Conservation (phyloP, 2,329 filamentous ascomycete species). For the Colletotrichum tofieldiae region DNA sequence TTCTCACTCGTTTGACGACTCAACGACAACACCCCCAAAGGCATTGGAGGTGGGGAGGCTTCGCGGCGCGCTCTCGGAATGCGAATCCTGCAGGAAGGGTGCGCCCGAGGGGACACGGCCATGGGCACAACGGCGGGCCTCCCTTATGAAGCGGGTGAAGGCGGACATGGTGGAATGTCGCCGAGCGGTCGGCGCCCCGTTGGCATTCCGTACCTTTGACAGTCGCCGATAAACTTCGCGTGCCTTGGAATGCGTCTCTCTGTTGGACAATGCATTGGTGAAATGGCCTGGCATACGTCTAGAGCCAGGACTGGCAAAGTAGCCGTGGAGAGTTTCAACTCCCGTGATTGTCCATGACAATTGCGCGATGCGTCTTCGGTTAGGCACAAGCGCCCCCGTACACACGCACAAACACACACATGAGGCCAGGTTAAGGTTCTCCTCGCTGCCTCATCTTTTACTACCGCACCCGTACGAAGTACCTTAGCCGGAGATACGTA, state of each 20-base stretch:
- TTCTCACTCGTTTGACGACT: conserved; percentile 37
- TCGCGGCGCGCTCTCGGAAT: conserved; percentile 20
- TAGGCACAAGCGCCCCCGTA: not conserved
- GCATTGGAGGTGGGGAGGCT: conserved; percentile 12
- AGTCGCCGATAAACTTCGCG: not conserved
- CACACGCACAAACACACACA: too few relatives aligned
- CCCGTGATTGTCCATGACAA: conserved; percentile 12
- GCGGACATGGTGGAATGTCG: conserved; percentile 7
- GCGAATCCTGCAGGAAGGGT: conserved; percentile 15
- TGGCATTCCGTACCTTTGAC: not conserved
- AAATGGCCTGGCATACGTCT: not conserved
- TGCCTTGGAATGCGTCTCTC: conserved; percentile 4
- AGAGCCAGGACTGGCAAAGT: conserved; percentile 24
- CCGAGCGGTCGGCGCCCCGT: conserved; percentile 16
- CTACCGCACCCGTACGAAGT: not conserved
- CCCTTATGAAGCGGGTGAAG: not conserved
- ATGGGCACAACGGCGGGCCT: not conserved
- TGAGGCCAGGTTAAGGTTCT: conserved; percentile 16
- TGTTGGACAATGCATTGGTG: conserved; percentile 10
- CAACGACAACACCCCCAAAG: conserved; percentile 25
- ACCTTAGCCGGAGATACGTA: not conserved
- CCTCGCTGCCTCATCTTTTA: not conserved
- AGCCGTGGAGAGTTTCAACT: conserved; percentile 35
- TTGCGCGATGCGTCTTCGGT: conserved; percentile 15
- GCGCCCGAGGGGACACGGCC: not conserved